These are phyloP conservation scores for Tetragonia tetragonoides DNA, from an alignment of 148 eudicot species.

Conservation along the genomic window DNA sequence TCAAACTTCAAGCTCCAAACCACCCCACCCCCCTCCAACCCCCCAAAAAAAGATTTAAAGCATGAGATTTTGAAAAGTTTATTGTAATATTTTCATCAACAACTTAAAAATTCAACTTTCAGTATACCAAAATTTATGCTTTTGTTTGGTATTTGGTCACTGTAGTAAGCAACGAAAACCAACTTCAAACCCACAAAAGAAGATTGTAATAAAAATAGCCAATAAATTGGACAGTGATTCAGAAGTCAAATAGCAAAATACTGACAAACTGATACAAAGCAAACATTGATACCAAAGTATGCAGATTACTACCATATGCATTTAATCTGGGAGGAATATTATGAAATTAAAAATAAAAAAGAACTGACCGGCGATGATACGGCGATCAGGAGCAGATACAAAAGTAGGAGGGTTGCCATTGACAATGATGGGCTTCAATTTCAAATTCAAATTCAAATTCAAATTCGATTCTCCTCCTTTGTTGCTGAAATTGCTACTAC, in stretches of 20 bases:
- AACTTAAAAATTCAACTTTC: not conserved
- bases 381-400: constrained; percentile 85
- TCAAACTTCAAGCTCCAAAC: not conserved
- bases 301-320: not conserved
- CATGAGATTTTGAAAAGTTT: not conserved
- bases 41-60: not conserved
- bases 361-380: constrained; percentile 73
- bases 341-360: not conserved
- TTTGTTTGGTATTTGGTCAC: not conserved
- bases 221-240: not conserved
- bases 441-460: not conserved
- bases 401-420: constrained; percentile 71
- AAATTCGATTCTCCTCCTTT: not conserved
- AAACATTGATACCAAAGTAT: not conserved
- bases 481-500: not conserved
- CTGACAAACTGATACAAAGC: not conserved
- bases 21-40: not conserved
- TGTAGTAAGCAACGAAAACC: not conserved
- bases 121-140: not conserved
- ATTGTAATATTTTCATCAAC: not conserved
- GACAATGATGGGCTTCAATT: constrained; percentile 62
- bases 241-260: not conserved
- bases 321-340: not conserved
- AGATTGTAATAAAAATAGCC: not conserved
- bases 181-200: not conserved